Base-by-base conservation (phyloP, 805 yeast genomes). In the Kazachstania martiniae region DNA sequence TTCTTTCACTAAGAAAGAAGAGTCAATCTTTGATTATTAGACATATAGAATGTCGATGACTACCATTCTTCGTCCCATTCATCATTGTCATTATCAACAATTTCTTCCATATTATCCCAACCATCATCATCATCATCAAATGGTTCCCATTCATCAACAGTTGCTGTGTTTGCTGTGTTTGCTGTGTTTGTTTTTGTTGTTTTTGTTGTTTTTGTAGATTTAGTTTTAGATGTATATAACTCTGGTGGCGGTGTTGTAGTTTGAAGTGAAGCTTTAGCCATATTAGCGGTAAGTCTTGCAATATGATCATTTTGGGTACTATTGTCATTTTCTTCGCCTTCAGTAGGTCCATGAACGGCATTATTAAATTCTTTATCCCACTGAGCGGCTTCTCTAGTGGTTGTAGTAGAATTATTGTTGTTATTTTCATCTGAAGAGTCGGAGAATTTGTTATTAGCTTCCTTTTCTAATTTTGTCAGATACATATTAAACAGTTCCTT, bases 401-500 rank as follows among this genome's bases (percentile, higher is more conserved):
- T n/a, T n/a, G n/a, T n/a, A n/a, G n/a, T n/a, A n/a, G n/a, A n/a
- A n/a, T n/a, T n/a, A n/a, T n/a, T n/a, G n/a, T n/a, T n/a, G n/a
- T n/a, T 13, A 23, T 23, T 23, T 23, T 9, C 13, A 9, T 23
- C 25, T n/a, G n/a, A n/a, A n/a, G n/a, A n/a, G 13, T n/a, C 13
- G n/a, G 13, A 8, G n/a, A 9, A 23, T 9, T n/a, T 8, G n/a
- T n/a, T 23, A 6, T 23, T 23, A 23, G n/a, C 68, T 28, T 67
- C 77, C 4, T 44, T 47, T 29, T 67, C 64, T 34, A 81, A 66
- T 42, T 71, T 74, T 4, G 51, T 55, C 47, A 79, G 61, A 47
- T 82, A 79, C 18, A 66, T 36, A 18, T 77, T 75, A 41, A 89
- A 75, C 0, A 85, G 68, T 28, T 65, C 56, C 43, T 72, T 72